Percentiles rank a stretch among this genome's conserved stretches.
Conservation (phyloP, 768 basidiomycete genomes). For the Tricholoma flavovirens region DNA sequence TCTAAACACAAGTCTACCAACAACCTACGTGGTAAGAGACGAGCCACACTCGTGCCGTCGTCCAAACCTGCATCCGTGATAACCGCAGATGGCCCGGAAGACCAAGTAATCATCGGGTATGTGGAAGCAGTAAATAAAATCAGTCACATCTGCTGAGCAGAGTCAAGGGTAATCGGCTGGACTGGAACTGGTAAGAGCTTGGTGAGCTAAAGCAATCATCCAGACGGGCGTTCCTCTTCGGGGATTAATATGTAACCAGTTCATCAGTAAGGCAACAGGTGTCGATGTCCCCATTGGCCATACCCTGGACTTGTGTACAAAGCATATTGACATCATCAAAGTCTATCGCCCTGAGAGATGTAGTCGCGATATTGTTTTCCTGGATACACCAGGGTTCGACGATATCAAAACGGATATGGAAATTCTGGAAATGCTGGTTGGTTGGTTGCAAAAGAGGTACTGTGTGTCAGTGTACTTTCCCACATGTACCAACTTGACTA, state of each 20-base stretch:
- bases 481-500: not conserved
- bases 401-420: conserved; percentile 4
- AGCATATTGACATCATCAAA: not conserved
- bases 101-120: not conserved
- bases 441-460: not conserved
- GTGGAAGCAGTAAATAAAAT: not conserved
- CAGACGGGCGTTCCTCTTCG: not conserved
- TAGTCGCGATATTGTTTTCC: not conserved
- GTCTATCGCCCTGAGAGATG: not conserved
- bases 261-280: not conserved
- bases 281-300: not conserved
- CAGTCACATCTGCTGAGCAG: not conserved
- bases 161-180: not conserved
- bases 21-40: not conserved
- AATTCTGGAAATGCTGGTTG: conserved; percentile 3
- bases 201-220: not conserved
- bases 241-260: not conserved
- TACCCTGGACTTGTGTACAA: not conserved
- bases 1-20: not conserved
- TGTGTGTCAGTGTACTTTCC: not conserved
- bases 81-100: not conserved
- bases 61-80: not conserved
- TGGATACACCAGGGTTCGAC: conserved; percentile 9
- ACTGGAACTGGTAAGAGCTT: not conserved
- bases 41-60: not conserved